Evolutionary conservation across 495 filamentous ascomycete species (phyloP), one percentile per base, ranked within the genome.

Genomic region (Neurospora cerealis): DNA sequence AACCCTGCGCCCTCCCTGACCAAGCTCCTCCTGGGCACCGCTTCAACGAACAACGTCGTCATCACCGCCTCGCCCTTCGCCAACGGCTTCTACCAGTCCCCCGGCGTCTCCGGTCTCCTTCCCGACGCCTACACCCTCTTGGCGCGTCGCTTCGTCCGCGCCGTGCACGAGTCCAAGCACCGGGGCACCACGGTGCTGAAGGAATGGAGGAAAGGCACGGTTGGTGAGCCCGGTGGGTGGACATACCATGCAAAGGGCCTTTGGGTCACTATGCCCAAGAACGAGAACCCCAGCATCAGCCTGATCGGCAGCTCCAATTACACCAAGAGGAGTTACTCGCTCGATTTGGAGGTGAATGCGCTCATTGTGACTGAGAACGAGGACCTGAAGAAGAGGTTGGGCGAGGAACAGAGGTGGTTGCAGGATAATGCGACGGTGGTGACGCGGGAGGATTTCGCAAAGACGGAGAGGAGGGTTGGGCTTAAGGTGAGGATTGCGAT

Each of bases 231-330:
- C 1, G 91, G 85, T 21, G 96, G 93, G 2, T 99, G 96, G 96
- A 97, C 95, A 0, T 99, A 99, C 79, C 96, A 99, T 78, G 96
- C 96, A 69, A 99, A 99, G 82, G 96, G 96, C 0, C 85, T 99
- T 3, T 99, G 96, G 96, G 87, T 97, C 32, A 93, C 93, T 0
- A 81, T 98, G 15, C 90, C 90, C 0, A 79, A 82, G 11, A 80
- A 84, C 69, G 77, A 84, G 28, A 81, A 85, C 19, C 94, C 95
- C 3, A 92, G 91, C 70, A 87, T 97, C 34, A 95, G 89, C 34
- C 84, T 98, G 3, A 89, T 99, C 6, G 96, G 96, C 0, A 95
- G 91, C 77, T 95, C 92, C 54, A 99, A 99, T 80, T 99, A 98
- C 82, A 99, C 96, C 1, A 95, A 96, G 79, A 86, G 96, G 40